Evolutionary conservation across 106 monocot species (phyloP).

Genomic region (Allium fistulosum): DNA sequence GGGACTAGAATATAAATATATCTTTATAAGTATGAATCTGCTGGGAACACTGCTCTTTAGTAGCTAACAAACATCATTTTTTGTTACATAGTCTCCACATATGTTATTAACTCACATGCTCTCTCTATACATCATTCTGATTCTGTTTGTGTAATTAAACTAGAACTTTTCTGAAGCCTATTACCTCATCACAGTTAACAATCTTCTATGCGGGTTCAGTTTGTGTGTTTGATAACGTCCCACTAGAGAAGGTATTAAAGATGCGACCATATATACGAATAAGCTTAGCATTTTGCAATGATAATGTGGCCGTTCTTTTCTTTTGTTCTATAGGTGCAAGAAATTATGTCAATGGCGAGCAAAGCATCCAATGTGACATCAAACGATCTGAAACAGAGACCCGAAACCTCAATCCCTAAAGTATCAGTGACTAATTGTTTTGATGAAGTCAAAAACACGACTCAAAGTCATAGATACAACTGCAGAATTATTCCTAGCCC

Average conservation of each 20-base stretch:
- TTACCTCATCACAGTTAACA: conserved; percentile 43
- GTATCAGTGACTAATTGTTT: conserved; percentile 2
- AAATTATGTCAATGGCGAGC: conserved; percentile 57
- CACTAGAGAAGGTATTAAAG: conserved; percentile 58
- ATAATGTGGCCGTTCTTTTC: not conserved
- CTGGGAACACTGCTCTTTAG: no score
- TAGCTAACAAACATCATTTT: no score
- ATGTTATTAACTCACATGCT: no score
- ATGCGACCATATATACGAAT: not conserved
- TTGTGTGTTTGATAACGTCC: conserved; percentile 59
- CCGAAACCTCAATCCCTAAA: conserved; percentile 11
- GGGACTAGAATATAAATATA: not conserved
- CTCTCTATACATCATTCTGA: no score
- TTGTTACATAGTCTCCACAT: no score
- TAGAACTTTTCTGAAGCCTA: conserved; percentile 26
- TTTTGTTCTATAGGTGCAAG: conserved; percentile 44
- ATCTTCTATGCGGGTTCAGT: conserved; percentile 70
- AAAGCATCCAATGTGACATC: conserved; percentile 16
- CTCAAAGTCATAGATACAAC: not conserved
- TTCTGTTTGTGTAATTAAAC: not conserved
- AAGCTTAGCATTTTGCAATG: not conserved
- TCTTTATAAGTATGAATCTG: not conserved
- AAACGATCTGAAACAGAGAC: conserved; percentile 13
- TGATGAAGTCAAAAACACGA: not conserved
- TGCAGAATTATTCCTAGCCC: conserved; percentile 3